Conservation (phyloP, 192 early-diverging fungal genomes). For the Martensiomyces pterosporus region DNA sequence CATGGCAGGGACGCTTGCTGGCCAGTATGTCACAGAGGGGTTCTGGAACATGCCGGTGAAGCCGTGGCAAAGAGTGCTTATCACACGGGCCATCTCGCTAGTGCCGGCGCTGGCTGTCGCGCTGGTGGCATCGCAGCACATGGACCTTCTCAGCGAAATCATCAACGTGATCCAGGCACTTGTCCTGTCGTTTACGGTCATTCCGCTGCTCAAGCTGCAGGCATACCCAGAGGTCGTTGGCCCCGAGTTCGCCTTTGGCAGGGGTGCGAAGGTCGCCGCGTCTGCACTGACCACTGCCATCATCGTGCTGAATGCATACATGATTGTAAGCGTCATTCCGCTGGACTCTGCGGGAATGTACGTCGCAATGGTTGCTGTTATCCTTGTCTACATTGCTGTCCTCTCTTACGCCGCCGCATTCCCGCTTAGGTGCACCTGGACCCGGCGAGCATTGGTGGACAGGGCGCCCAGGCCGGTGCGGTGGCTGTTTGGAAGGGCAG, state of each 20-base stretch:
- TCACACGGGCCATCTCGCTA: slow-evolving; percentile 60
- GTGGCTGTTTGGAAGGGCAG: slow-evolving; percentile 33
- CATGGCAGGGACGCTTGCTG: slow-evolving; percentile 87
- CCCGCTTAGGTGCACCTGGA: slow-evolving; percentile 31
- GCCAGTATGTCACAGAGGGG: slow-evolving; percentile 87
- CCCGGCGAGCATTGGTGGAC: slow-evolving; percentile 20
- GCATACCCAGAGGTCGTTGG: slow-evolving; percentile 54
- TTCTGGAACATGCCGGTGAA: slow-evolving; percentile 71
- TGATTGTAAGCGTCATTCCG: slow-evolving; percentile 45
- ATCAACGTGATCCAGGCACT: slow-evolving; percentile 69
- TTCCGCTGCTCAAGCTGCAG: slow-evolving; percentile 64
- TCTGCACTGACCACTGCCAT: slow-evolving; percentile 30
- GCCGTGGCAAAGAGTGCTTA: slow-evolving; percentile 65
- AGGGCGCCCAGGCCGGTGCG: slow-evolving; percentile 21
- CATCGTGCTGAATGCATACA: slow-evolving; percentile 41
- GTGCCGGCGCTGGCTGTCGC: slow-evolving; percentile 63
- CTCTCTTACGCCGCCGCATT: slow-evolving; percentile 29
- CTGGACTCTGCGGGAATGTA: slow-evolving; percentile 36
- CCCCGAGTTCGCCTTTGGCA: slow-evolving; percentile 40
- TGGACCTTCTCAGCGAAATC: slow-evolving; percentile 68
- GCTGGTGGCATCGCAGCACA: slow-evolving; percentile 52
- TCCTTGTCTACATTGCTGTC: slow-evolving; percentile 21
- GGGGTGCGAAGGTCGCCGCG: slow-evolving; percentile 8
- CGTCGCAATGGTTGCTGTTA: slow-evolving; percentile 28
- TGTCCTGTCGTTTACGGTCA: slow-evolving; percentile 61